These are phyloP conservation scores for Coriolopsis trogii DNA, from an alignment of 1,284 basidiomycete species.

Conservation along the genomic window DNA sequence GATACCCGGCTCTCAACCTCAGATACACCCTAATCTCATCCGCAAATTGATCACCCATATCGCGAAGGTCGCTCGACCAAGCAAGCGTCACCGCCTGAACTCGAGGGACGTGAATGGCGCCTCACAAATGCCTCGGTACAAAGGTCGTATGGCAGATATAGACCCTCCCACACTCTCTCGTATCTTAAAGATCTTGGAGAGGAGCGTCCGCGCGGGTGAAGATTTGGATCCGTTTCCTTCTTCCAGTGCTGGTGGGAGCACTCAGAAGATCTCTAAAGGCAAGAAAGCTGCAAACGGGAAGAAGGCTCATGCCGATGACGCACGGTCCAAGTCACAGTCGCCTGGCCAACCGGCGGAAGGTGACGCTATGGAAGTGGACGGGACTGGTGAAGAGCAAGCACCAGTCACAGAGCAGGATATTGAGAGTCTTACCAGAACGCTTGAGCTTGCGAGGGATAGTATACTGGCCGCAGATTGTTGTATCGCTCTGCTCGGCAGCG, in stretches of 20 bases:
- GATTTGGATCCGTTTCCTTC: conserved; percentile 69
- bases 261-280: conserved; percentile 29
- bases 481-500: conserved; percentile 75
- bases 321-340: conserved; percentile 32
- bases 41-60: conserved; percentile 73
- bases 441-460: conserved; percentile 69
- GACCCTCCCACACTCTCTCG: conserved; percentile 64
- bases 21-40: conserved; percentile 61
- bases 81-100: conserved; percentile 56
- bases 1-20: conserved; percentile 56
- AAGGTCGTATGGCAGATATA: conserved; percentile 64
- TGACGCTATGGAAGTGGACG: conserved; percentile 34
- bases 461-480: conserved; percentile 83
- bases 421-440: conserved; percentile 46
- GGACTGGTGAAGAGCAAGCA: conserved; percentile 21
- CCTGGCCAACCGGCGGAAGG: conserved; percentile 30
- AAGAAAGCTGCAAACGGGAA: conserved; percentile 46
- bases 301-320: conserved; percentile 38
- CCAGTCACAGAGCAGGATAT: conserved; percentile 53
- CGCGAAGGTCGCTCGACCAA: conserved; percentile 62
- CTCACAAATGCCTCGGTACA: conserved; percentile 44
- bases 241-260: conserved; percentile 18
- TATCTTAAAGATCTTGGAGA: conserved; percentile 75
- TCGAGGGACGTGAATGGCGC: conserved; percentile 42
- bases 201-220: conserved; percentile 74